phyloP scores from a whole-genome alignment of 108 stramenopile genomes.

The Cyclostephanos invisitatus region DNA sequence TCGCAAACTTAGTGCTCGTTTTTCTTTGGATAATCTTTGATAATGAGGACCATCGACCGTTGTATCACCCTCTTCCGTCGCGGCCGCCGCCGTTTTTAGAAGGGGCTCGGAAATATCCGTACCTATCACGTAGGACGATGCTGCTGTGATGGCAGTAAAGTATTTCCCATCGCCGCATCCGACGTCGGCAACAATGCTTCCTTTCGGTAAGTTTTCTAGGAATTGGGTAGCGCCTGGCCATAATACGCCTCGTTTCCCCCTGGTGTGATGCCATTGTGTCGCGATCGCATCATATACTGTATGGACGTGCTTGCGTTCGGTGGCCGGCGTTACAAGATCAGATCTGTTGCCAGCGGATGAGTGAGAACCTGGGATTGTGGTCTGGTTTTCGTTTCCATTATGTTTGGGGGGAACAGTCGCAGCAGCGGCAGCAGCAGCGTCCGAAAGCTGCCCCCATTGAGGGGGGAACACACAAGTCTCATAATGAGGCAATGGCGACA shows the following conservation, averaged over 20 bases:
- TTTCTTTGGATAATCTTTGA: conserved; percentile 53
- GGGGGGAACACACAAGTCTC: conserved; percentile 69
- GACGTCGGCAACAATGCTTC: conserved; percentile 91
- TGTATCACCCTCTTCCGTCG: conserved; percentile 1
- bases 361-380: conserved; percentile 2
- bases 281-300: conserved; percentile 97
- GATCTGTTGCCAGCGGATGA: conserved; percentile 16
- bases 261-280: conserved; percentile 96
- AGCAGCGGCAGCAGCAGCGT: neutral
- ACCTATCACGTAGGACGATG: conserved; percentile 90
- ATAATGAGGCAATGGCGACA: conserved; percentile 52
- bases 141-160: conserved; percentile 74
- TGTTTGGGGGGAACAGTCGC: no score
- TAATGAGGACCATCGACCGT: conserved; percentile 59
- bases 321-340: conserved; percentile 70
- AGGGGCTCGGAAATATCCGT: conserved; percentile 85
- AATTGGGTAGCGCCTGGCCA: conserved; percentile 96
- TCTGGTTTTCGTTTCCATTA: neutral
- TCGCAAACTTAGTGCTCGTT: conserved; percentile 53
- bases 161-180: conserved; percentile 99
- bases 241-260: conserved; percentile 91
- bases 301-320: conserved; percentile 93
- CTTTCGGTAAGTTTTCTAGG: conserved; percentile 67
- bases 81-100: conserved; percentile 24
- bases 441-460: conserved; percentile 53